These are phyloP conservation scores for Penicillium manginii DNA, from an alignment of 495 filamentous ascomycete genomes.

Conservation along the genomic window DNA sequence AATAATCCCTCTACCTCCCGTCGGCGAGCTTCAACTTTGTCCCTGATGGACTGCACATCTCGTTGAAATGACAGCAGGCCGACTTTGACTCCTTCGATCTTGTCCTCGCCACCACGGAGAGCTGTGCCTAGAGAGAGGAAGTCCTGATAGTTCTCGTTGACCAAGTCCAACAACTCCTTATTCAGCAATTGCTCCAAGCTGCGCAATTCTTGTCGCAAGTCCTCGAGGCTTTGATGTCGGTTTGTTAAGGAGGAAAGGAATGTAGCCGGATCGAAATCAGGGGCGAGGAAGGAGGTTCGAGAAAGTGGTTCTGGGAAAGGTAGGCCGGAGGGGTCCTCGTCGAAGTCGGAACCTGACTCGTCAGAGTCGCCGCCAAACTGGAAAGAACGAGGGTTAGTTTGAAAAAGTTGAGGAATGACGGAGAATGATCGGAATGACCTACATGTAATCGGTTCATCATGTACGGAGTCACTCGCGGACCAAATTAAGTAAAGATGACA, in stretches of 20 bases:
- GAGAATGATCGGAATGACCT: conserved; percentile 1
- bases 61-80: conserved; percentile 82
- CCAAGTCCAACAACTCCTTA: conserved; percentile 86
- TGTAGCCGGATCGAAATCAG: conserved; percentile 75
- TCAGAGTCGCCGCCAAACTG: conserved; percentile 57
- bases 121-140: conserved; percentile 83
- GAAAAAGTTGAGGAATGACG: not conserved
- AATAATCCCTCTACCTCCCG: conserved; percentile 58
- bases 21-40: conserved; percentile 55
- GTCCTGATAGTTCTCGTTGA: conserved; percentile 91
- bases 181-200: conserved; percentile 72
- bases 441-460: conserved; percentile 35
- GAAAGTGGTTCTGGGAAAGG: conserved; percentile 84
- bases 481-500: conserved; percentile 7
- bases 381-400: not conserved
- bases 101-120: conserved; percentile 86
- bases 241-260: conserved; percentile 85
- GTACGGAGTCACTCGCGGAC: conserved; percentile 7
- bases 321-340: conserved; percentile 67
- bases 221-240: conserved; percentile 94
- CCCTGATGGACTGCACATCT: conserved; percentile 66
- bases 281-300: conserved; percentile 75
- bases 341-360: conserved; percentile 56
- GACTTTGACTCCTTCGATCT: conserved; percentile 87
- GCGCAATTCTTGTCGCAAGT: conserved; percentile 84